These are phyloP conservation scores for Eimeria tenella DNA, from an alignment of 169 alveolate species.

Conservation along the genomic window DNA sequence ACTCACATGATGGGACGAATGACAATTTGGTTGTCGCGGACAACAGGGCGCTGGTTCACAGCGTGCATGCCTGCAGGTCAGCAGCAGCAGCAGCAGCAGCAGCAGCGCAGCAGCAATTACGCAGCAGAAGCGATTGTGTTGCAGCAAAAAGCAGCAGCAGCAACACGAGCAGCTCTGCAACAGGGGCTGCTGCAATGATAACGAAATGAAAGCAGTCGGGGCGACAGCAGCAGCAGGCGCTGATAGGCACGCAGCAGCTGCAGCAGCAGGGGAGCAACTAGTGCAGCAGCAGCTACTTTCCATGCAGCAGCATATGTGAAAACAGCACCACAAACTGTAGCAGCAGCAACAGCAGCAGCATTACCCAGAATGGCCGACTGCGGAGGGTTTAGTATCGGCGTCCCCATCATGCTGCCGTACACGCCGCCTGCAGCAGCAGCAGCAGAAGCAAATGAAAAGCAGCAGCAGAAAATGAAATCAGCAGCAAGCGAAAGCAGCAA, in stretches of 20 bases:
- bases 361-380: conserved; percentile 94
- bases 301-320: background rate
- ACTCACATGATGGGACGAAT: conserved; percentile 96
- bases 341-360: conserved; percentile 35
- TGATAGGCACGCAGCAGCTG: background rate
- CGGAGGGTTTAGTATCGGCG: conserved; percentile 97
- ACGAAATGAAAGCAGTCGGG: background rate
- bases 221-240: conserved; percentile 21
- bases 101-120: conserved; percentile 6
- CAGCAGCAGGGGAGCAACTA: background rate
- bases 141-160: conserved; percentile 82
- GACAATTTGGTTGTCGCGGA: conserved; percentile 93
- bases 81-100: conserved; percentile 27
- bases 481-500: background rate
- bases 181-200: background rate
- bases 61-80: conserved; percentile 94
- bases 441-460: background rate
- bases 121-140: conserved; percentile 29
- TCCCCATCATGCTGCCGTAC: conserved; percentile 97
- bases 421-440: conserved; percentile 90
- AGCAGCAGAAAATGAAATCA: background rate
- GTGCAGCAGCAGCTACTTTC: background rate
- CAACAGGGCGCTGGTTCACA: conserved; percentile 95
- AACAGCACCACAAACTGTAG: background rate
- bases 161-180: conserved; percentile 90